phyloP scores from a whole-genome alignment of 2,329 filamentous ascomycete species.

The Ophiocordyceps polyrhachis-furcata region DNA sequence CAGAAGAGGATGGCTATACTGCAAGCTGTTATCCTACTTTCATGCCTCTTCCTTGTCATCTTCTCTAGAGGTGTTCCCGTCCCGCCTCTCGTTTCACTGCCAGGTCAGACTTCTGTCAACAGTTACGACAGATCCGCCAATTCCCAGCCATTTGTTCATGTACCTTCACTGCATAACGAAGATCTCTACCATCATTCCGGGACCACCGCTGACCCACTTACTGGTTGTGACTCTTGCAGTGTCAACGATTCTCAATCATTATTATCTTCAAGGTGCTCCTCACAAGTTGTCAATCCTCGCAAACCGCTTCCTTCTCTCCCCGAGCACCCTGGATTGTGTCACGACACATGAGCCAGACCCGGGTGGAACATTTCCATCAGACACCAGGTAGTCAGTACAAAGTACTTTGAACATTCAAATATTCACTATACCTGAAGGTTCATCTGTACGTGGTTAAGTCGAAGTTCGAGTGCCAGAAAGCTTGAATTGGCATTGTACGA shows the following conservation, averaged over 20 bases:
- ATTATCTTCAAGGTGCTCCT: not conserved
- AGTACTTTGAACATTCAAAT: too few relatives aligned
- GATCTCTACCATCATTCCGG: slow-evolving; percentile 4
- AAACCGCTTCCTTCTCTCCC: slow-evolving; percentile 20
- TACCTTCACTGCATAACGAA: slow-evolving; percentile 10
- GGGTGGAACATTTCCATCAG: too few relatives aligned
- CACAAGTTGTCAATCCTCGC: slow-evolving; percentile 10
- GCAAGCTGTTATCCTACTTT: slow-evolving; percentile 70
- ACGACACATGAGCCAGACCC: not conserved
- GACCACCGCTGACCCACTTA: slow-evolving; percentile 1
- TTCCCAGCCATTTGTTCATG: not conserved
- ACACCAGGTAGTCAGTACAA: too few relatives aligned
- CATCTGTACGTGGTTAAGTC: too few relatives aligned
- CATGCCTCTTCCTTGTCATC: slow-evolving; percentile 73
- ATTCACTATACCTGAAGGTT: too few relatives aligned
- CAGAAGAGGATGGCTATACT: slow-evolving; percentile 87
- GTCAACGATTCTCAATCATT: not conserved
- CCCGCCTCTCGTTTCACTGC: slow-evolving; percentile 12
- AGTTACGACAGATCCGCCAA: not conserved
- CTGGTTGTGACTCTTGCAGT: not conserved
- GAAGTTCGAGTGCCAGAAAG: too few relatives aligned
- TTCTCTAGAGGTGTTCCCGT: slow-evolving; percentile 42
- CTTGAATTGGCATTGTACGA: too few relatives aligned
- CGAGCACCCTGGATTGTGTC: slow-evolving; percentile 5
- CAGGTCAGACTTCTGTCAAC: slow-evolving; percentile 8